A percentile compares a stretch with the other conserved stretches of the same genome.
phyloP scores from a whole-genome alignment of 768 basidiomycete species.

The Rhodotorula paludigena region DNA sequence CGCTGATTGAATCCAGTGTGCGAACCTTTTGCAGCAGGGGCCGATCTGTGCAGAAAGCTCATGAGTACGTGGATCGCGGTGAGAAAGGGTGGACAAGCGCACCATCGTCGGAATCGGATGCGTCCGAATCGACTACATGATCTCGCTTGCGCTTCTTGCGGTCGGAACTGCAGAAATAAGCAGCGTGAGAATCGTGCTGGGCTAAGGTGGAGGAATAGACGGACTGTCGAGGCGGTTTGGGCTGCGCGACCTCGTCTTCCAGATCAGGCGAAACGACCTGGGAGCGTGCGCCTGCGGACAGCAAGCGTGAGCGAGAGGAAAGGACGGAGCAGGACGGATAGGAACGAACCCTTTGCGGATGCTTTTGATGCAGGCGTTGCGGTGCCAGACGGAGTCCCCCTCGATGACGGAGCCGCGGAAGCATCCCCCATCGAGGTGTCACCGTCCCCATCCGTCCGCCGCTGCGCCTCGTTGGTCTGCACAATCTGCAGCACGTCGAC shows the following conservation, averaged over 20 bases:
- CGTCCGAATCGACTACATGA: conserved; percentile 35
- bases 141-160: conserved; percentile 39
- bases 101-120: conserved; percentile 27
- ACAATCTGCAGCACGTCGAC: conserved; percentile 4
- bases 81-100: not conserved
- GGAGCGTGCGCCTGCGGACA: not conserved
- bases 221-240: conserved; percentile 26
- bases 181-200: not conserved
- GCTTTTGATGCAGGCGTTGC: not conserved
- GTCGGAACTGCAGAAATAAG: conserved; percentile 4
- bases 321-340: too few species aligned
- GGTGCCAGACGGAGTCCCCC: not conserved
- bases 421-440: conserved; percentile 8
- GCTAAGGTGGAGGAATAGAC: rapidly evolving
- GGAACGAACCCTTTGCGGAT: not conserved
- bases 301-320: not conserved
- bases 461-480: not conserved
- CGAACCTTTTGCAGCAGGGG: conserved; percentile 21
- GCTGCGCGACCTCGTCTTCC: conserved; percentile 24
- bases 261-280: conserved; percentile 18
- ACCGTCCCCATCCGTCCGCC: not conserved
- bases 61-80: not conserved
- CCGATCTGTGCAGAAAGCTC: not conserved
- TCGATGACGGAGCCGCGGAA: not conserved
- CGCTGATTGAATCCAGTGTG: conserved; percentile 20